Evolutionary conservation across 768 basidiomycete genomes (phyloP), one percentile per base, ranked within the genome.

Genomic region (Gymnopilus dilepis): DNA sequence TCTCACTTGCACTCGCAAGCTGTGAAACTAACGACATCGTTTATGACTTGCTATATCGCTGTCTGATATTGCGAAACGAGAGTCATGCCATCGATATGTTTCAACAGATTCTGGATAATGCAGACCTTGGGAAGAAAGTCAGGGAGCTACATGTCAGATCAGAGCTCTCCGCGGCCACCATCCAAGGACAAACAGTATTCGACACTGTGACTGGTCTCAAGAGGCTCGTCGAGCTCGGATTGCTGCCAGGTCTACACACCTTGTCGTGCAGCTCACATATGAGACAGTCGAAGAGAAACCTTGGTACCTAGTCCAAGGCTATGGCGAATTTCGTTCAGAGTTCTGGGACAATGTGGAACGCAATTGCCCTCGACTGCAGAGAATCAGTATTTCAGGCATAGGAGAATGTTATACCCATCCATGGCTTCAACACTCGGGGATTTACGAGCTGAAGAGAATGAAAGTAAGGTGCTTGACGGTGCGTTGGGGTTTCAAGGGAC

Each of bases 91-190:
- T 52, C 9, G 7, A 7, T 6, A 34, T 24, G 3, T 52, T 52
- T 19, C 11, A 52, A 31, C 31, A n/a, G 21, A 52, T 52, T 12
- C n/a, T 52, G 17, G 50, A 5, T n/a, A n/a, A 52, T 52, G 30
- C 33, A 15, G 28, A 7, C 19, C 17, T 52, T 13, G 50, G 31
- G 13, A 33, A 21, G 21, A 11, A 9, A 37, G 50, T 52, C 7
- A 52, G 50, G 22, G 50, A 52, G 31, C n/a, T 52, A 12, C 33
- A 52, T 52, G 50, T 52, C 21, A 34, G n/a, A n/a, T 52, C 50
- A 9, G 50, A 52, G 33, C 50, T 52, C 31, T 30, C 31, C n/a
- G 50, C 21, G 6, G 50, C 50, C 7, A 52, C 50, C 8, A 52
- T 52, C 1, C 9, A 31, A 4, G 30, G 50, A 13, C n/a, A 52